Conservation (phyloP, 129 eudicot species). For the Calendula officinalis region DNA sequence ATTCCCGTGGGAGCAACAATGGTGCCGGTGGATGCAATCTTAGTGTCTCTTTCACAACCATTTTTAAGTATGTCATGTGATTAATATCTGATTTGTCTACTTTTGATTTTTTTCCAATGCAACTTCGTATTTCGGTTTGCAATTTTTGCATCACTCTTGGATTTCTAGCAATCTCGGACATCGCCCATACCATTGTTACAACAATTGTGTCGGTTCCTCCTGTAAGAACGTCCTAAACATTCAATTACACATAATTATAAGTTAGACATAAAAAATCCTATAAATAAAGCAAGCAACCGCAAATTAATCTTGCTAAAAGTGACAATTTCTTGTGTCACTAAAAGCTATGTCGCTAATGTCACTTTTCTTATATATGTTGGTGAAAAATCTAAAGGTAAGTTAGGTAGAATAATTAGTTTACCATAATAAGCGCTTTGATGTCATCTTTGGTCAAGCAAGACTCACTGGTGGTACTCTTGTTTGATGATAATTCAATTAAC, state of each 20-base stretch:
- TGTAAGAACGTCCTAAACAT: slow-evolving; percentile 27
- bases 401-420: not conserved
- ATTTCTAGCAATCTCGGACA: slow-evolving; percentile 36
- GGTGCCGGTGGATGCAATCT: slow-evolving; percentile 41
- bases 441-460: slow-evolving; percentile 17
- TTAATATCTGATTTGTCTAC: slow-evolving; percentile 4
- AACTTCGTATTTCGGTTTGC: slow-evolving; percentile 30
- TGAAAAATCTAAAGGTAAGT: no score
- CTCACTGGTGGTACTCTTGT: not conserved
- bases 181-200: slow-evolving; percentile 33
- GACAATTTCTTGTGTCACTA: no score
- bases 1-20: slow-evolving; percentile 31
- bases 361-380: no score
- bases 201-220: slow-evolving; percentile 33
- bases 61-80: slow-evolving; percentile 34
- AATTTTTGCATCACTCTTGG: slow-evolving; percentile 30
- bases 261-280: not conserved
- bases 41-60: slow-evolving; percentile 47
- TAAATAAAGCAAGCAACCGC: no score
- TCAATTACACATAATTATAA: not conserved
- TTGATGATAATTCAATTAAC: slow-evolving; percentile 8
- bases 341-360: no score
- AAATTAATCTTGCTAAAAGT: no score
- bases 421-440: slow-evolving; percentile 25
- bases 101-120: slow-evolving; percentile 25